Evolutionary conservation across 345 rosid genomes (phyloP), one percentile per base, ranked within the genome.

Genomic region (Balakata baccata): DNA sequence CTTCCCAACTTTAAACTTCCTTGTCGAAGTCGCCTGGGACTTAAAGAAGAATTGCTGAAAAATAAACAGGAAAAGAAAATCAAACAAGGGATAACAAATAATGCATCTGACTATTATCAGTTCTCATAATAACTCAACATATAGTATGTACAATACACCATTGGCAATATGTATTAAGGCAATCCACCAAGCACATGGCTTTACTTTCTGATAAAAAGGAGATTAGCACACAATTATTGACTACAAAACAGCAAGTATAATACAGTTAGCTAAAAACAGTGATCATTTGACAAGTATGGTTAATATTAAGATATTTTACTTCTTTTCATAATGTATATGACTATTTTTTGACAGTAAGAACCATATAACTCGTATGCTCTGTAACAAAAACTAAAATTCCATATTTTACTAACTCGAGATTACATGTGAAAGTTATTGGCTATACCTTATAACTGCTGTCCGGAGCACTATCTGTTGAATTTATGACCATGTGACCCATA

Each of bases 11-110:
- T 86, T 70, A 72, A 86, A 89, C 73, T 89, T 87, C 54, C 87
- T 87, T 10, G 87, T 86, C 23, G 93, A 97, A 69, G 89, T 89
- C 71, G 87, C 93, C 80, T 92, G 96, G 73, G 98, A 92, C 87
- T 91, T 92, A 72, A 95, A 95, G 81, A 95, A 90, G 89, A 95
- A 92, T 74, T 72, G 85, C 99, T 95, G 89, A 66, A 78, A 71
- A 58, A 72, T 37, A 16, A 53, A 76, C 71, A 71, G 65, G 71
- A 62, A 6, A 45, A 62, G 53, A 60, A 8, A 64, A 39, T 56
- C 37, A 41, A 65, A 14, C 0, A 56, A 20, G 56, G 43, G 67
- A 14, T 47, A 25, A 45, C 34, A 20, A 64, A 65, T 59, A 70
- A 37, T 10, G 54, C 10, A 52, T 5, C 56, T 49, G n/a, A 39